Evolutionary conservation across 2,329 filamentous ascomycete species (phyloP).

Genomic region (Gliomastix tumulicola): DNA sequence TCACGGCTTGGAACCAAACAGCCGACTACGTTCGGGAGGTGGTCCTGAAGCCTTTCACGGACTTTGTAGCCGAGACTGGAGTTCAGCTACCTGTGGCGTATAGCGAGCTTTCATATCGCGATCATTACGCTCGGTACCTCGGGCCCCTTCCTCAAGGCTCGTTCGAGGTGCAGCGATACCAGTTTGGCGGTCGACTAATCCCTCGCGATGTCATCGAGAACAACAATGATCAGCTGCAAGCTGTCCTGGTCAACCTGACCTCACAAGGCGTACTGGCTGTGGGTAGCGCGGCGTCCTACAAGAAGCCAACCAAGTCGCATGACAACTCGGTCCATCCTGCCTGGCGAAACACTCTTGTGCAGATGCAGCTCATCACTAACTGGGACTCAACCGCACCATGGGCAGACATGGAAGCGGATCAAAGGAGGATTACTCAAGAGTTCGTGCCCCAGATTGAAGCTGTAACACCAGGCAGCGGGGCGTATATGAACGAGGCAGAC

Average conservation of each 20-base stretch:
- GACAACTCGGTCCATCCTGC: conserved; percentile 27
- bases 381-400: conserved; percentile 10
- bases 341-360: conserved; percentile 25
- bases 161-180: conserved; percentile 12
- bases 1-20: conserved; percentile 37
- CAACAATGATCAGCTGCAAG: background rate
- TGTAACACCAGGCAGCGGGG: conserved; percentile 28
- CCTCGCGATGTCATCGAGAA: conserved; percentile 8
- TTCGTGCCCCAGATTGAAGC: conserved; percentile 21
- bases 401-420: conserved; percentile 14
- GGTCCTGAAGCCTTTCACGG: conserved; percentile 33
- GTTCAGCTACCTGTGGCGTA: conserved; percentile 17
- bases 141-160: conserved; percentile 13
- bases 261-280: conserved; percentile 16
- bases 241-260: background rate
- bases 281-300: conserved; percentile 21
- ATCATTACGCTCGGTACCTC: conserved; percentile 13
- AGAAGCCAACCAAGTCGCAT: conserved; percentile 8
- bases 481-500: conserved; percentile 46
- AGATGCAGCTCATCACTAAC: conserved; percentile 18
- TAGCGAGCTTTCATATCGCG: conserved; percentile 18
- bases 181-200: conserved; percentile 15
- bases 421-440: conserved; percentile 18
- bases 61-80: conserved; percentile 10
- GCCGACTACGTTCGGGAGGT: conserved; percentile 23